Conservation (phyloP, 2,329 filamentous ascomycete genomes). For the Cyphellophora attinorum region DNA sequence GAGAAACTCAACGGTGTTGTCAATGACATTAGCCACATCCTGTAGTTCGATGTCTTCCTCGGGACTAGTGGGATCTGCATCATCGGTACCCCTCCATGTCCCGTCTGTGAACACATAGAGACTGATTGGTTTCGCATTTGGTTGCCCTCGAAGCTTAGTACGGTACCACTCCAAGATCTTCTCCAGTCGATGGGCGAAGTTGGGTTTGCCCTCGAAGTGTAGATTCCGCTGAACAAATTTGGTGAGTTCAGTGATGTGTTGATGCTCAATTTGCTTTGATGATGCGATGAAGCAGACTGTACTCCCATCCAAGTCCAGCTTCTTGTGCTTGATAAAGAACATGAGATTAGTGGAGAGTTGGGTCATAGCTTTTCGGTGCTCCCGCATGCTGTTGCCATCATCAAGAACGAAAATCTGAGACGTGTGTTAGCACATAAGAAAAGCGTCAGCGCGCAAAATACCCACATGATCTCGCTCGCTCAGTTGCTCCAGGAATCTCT, state of each 20-base stretch:
- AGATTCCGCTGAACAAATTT: too few relatives aligned
- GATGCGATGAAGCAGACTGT: neutral
- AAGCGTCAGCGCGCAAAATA: too few relatives aligned
- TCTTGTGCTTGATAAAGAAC: too few relatives aligned
- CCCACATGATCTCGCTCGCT: too few relatives aligned
- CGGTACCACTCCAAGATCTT: neutral
- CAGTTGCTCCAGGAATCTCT: too few relatives aligned
- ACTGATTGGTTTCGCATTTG: neutral
- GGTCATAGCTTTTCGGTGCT: too few relatives aligned
- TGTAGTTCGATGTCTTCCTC: neutral
- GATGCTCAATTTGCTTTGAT: neutral
- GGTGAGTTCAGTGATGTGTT: neutral
- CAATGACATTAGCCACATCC: neutral
- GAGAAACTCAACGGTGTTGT: neutral
- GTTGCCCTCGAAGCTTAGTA: neutral
- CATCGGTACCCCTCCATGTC: neutral
- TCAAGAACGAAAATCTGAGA: too few relatives aligned
- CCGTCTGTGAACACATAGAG: slow-evolving; percentile 1
- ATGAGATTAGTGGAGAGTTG: too few relatives aligned
- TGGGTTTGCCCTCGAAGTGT: too few relatives aligned
- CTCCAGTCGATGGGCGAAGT: neutral
- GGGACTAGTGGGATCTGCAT: neutral
- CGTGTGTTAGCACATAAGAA: too few relatives aligned
- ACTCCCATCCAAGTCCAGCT: too few relatives aligned
- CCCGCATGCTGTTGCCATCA: too few relatives aligned